Evolutionary conservation across 768 basidiomycete genomes (phyloP).

Genomic region (Lenzites betulinus): DNA sequence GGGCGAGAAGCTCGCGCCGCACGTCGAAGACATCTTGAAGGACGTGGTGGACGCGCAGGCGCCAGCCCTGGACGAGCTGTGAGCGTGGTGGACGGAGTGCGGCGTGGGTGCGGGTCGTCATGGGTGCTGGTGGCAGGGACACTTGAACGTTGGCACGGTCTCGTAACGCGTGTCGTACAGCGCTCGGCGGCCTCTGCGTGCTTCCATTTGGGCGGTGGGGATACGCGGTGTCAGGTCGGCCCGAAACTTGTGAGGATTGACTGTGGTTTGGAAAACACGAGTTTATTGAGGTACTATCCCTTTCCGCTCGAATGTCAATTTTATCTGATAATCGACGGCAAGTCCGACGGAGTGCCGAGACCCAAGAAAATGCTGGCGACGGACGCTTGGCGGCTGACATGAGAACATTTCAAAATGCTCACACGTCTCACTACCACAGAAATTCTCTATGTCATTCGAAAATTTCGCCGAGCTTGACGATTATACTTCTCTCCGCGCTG

Average conservation of each 20-base stretch:
- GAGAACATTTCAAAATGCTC: background rate
- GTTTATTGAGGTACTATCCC: background rate
- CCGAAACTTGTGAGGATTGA: background rate
- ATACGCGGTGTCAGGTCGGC: background rate
- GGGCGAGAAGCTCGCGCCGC: conserved; percentile 12
- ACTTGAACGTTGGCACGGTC: background rate
- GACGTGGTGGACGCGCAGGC: conserved; percentile 8
- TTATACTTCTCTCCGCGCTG: background rate
- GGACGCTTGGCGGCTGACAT: background rate
- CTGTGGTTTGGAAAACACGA: background rate
- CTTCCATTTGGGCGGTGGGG: background rate
- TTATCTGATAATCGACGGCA: background rate
- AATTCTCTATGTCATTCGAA: too few species aligned
- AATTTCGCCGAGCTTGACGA: too few species aligned
- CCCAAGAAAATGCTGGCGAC: background rate
- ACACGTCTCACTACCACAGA: background rate
- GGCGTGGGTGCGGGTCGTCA: background rate
- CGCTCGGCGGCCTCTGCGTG: background rate
- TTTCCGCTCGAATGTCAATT: background rate
- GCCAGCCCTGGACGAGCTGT: conserved; percentile 14
- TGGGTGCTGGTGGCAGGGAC: background rate
- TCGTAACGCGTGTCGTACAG: background rate
- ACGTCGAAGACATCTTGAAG: conserved; percentile 15
- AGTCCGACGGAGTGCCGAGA: background rate
- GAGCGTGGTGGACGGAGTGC: background rate